These are phyloP conservation scores for Aspergillus alliaceus DNA, from an alignment of 2,329 filamentous ascomycete species.

Conservation along the genomic window DNA sequence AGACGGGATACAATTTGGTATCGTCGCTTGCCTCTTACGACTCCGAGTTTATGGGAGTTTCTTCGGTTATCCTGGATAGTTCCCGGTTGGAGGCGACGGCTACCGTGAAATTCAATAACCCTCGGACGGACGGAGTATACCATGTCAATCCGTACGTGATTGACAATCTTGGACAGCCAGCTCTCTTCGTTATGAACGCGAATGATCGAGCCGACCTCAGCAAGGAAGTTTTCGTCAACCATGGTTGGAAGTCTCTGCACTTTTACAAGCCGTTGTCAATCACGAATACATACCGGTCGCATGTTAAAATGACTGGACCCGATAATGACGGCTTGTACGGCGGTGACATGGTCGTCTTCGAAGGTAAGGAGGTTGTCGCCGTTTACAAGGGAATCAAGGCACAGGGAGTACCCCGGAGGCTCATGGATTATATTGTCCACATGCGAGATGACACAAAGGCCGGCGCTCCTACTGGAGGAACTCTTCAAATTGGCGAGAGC, in stretches of 20 bases:
- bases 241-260: slow-evolving; percentile 56
- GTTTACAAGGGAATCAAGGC: slow-evolving; percentile 48
- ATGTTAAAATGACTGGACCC: slow-evolving; percentile 57
- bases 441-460: slow-evolving; percentile 6
- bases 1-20: background rate
- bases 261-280: slow-evolving; percentile 45
- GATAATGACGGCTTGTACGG: slow-evolving; percentile 50
- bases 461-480: slow-evolving; percentile 33
- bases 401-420: slow-evolving; percentile 1
- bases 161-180: slow-evolving; percentile 58
- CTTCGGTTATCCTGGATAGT: slow-evolving; percentile 48
- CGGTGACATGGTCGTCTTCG: slow-evolving; percentile 60
- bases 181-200: slow-evolving; percentile 62
- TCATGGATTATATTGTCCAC: slow-evolving; percentile 1
- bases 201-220: slow-evolving; percentile 61
- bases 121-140: slow-evolving; percentile 51
- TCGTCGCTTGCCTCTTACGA: background rate
- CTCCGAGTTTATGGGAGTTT: background rate
- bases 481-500: background rate
- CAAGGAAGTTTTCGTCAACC: slow-evolving; percentile 62
- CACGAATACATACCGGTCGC: slow-evolving; percentile 56
- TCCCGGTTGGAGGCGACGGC: slow-evolving; percentile 58
- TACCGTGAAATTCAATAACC: slow-evolving; percentile 55
- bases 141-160: slow-evolving; percentile 62
- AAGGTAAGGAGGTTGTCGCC: slow-evolving; percentile 57